phyloP scores from a whole-genome alignment of 306 rosid genomes.

The Geum urbanum region DNA sequence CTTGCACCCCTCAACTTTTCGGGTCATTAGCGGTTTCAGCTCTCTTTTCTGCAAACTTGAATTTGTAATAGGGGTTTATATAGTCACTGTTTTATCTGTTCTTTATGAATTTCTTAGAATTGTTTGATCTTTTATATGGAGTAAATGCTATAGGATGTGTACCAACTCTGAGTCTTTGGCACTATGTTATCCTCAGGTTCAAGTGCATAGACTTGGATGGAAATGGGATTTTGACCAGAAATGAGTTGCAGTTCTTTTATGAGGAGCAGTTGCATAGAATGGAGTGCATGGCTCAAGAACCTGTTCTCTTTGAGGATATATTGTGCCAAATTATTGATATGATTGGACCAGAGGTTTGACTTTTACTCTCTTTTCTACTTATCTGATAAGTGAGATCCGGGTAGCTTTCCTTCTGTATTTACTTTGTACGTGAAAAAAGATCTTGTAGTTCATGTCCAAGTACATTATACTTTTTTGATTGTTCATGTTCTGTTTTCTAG shows the following conservation, averaged over 20 bases:
- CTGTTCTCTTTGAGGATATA: conserved; percentile 98
- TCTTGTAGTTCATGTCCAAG: neutral
- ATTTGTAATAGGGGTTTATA: neutral
- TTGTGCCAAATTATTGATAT: conserved; percentile 96
- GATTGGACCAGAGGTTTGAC: conserved; percentile 85
- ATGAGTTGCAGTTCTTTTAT: conserved; percentile 94
- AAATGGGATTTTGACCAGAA: conserved; percentile 81
- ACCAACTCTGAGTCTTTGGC: conserved; percentile 25
- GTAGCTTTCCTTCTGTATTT: neutral
- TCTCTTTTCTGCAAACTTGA: conserved; percentile 1
- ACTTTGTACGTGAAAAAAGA: neutral
- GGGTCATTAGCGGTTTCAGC: conserved; percentile 11
- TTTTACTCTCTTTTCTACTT: conserved; percentile 24
- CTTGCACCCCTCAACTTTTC: conserved; percentile 22
- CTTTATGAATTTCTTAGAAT: conserved; percentile 16
- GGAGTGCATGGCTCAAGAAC: conserved; percentile 99
- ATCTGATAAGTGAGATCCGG: neutral
- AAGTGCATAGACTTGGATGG: conserved; percentile 98
- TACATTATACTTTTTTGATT: neutral
- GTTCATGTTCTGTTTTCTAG: neutral
- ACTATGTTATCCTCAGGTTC: conserved; percentile 59
- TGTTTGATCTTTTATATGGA: conserved; percentile 4
- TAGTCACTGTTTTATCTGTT: neutral
- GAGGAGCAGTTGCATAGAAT: conserved; percentile 99
- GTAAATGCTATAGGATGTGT: conserved; percentile 12